Evolutionary conservation across 2,329 filamentous ascomycete species (phyloP), one percentile per base, ranked within the genome.

Genomic region (Ilyonectria mors-panacis): DNA sequence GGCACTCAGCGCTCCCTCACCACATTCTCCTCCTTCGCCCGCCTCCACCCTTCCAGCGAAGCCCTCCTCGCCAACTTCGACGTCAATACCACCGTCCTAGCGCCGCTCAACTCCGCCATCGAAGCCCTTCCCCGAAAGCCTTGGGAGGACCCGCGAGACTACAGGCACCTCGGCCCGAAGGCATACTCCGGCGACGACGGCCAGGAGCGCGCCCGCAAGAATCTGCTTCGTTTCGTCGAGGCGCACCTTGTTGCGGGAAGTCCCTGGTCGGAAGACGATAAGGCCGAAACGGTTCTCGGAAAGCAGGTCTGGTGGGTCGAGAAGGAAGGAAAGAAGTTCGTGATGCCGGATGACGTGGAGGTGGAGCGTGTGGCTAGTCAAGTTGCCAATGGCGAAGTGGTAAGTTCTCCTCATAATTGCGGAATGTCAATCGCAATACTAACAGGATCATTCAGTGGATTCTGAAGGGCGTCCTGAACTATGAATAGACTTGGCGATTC

Each of bases 381-480:
- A 67, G 95, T 97, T 19, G 88, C 89, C 4, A 99, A 98, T 78
- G 96, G 96, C 4, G 93, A 98, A 81, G 87, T 98, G 72, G 86
- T 87, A 78, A 77, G 86, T 82, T 7, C 6, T 26, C 21, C 30
- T 5, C 15, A 7, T 57, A 23, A 28, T 19, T 4, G 4, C 42
- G 21, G 10, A 42, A 37, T 13, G 37, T 61, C 30, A 63, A 70
- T 55, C 39, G 17, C 17, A 28, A 55, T 56, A n/a, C 51, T 48
- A 45, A 66, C 53, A 19, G 10, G 6, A 26, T 10, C 2, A 13
- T 26, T 17, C 55, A 87, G 73, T 97, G 94, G 94, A 87, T 95
- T 42, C 77, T 89, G n/a, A 87, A 86, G 62, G 82, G 80, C 15
- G 85, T 87, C 15, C 79, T 87, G 35, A 86, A 86, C 58, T 86